These are phyloP conservation scores for Chloris gayana DNA, from an alignment of 176 grass and related monocot genomes.

Conservation along the genomic window DNA sequence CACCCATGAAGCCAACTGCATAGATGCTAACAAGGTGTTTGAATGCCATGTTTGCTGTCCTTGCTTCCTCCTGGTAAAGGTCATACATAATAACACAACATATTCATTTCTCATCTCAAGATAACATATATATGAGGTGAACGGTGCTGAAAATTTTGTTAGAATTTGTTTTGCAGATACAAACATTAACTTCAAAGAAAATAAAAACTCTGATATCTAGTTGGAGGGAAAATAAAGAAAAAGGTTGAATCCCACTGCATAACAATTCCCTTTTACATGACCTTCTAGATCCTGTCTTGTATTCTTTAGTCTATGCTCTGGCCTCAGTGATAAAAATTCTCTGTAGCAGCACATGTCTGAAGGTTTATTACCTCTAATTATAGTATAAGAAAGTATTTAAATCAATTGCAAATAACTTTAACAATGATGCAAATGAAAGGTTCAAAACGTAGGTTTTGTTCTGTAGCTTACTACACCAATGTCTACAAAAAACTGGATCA, in stretches of 20 bases:
- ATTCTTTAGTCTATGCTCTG: not conserved
- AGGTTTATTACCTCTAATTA: conserved; percentile 8
- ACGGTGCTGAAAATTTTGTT: not conserved
- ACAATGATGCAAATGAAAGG: not conserved
- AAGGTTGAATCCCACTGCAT: not conserved
- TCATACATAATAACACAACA: conserved; percentile 23
- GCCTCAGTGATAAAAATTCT: not conserved
- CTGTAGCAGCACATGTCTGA: not conserved
- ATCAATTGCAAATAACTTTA: not conserved
- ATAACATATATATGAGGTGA: not conserved
- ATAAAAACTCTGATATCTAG: not conserved
- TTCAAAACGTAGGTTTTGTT: not conserved
- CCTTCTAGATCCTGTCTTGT: not conserved
- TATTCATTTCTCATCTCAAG: not conserved
- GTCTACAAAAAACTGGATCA: not conserved
- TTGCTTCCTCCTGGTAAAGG: conserved; percentile 46
- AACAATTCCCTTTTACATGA: conserved; percentile 9
- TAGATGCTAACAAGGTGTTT: conserved; percentile 67
- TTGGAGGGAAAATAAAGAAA: too few species aligned
- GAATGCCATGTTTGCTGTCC: conserved; percentile 31
- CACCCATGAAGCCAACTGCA: conserved; percentile 55
- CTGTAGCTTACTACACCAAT: conserved; percentile 16
- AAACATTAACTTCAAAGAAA: not conserved
- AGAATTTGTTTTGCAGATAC: not conserved
- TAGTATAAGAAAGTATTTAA: conserved; percentile 9